phyloP scores from a whole-genome alignment of 2,329 filamentous ascomycete species.

The Fusarium neocosmosporiellum region DNA sequence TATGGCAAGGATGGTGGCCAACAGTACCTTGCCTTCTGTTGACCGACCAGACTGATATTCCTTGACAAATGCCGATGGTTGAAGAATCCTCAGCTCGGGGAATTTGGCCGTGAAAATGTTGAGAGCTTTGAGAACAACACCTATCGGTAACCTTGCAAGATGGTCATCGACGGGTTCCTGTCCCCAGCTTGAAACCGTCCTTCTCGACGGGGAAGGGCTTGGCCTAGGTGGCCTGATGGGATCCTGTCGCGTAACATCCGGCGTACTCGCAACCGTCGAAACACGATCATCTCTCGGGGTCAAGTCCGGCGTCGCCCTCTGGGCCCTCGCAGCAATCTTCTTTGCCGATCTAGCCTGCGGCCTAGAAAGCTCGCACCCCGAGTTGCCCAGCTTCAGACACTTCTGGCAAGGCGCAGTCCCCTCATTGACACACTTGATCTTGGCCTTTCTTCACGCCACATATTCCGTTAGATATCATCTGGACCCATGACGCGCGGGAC shows the following conservation, averaged over 20 bases:
- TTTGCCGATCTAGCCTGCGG: conserved; percentile 12
- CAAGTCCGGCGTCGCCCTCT: not conserved
- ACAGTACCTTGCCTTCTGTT: conserved; percentile 40
- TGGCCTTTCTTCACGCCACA: conserved; percentile 43
- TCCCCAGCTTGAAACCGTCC: not conserved
- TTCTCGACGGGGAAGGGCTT: conserved; percentile 6
- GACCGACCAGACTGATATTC: conserved; percentile 36
- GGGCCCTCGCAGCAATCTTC: conserved; percentile 5
- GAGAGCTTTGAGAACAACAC: conserved; percentile 46
- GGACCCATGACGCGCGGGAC: conserved; percentile 2
- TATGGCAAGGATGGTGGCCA: conserved; percentile 32
- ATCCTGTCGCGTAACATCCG: not conserved
- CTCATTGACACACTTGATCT: conserved; percentile 50
- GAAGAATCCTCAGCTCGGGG: conserved; percentile 49
- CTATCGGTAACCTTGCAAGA: conserved; percentile 38
- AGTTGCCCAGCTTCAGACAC: conserved; percentile 42
- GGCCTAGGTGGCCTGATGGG: not conserved
- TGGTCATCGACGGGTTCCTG: conserved; percentile 37
- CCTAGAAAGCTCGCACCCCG: conserved; percentile 42
- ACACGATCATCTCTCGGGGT: not conserved
- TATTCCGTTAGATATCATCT: not conserved
- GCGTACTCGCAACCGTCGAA: not conserved
- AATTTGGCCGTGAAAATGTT: conserved; percentile 50
- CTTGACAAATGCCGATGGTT: conserved; percentile 46
- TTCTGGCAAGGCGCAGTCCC: conserved; percentile 47